phyloP scores from a whole-genome alignment of 202 grass and related monocot genomes.

The Brachypodium distachyon region DNA sequence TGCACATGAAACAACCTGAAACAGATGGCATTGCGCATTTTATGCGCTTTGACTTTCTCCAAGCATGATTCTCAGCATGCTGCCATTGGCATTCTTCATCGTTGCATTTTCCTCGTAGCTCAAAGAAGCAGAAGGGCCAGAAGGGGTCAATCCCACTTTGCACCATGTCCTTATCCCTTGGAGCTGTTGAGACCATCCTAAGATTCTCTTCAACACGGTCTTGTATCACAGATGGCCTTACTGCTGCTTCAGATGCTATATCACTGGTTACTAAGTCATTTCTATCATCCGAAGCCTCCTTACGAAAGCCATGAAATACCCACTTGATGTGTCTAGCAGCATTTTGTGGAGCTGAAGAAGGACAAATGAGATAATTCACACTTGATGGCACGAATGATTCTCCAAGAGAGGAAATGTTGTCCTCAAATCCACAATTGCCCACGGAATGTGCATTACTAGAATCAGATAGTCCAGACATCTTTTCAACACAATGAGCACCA shows the following conservation, averaged over 20 bases:
- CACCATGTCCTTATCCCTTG: constrained; percentile 23
- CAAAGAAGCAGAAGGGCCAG: constrained; percentile 96
- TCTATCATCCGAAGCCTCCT: constrained; percentile 8
- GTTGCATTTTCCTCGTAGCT: constrained; percentile 96
- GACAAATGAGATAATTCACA: constrained; percentile 1
- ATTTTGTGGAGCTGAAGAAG: constrained; percentile 59
- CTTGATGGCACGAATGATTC: constrained; percentile 16
- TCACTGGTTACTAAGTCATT: constrained; percentile 14
- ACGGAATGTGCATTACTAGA: constrained; percentile 34
- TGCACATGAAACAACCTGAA: constrained; percentile 50
- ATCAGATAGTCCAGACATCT: constrained; percentile 34
- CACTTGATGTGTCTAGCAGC: constrained; percentile 56
- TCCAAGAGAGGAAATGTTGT: constrained; percentile 35
- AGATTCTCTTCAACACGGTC: constrained; percentile 18
- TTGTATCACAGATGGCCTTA: constrained; percentile 12
- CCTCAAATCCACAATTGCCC: constrained; percentile 29
- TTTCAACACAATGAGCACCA: constrained; percentile 15
- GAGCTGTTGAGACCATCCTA: constrained; percentile 16
- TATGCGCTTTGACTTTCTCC: constrained; percentile 54
- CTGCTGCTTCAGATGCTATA: constrained; percentile 19
- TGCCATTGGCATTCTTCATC: constrained; percentile 95
- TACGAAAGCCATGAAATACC: constrained; percentile 21
- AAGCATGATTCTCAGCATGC: constrained; percentile 50
- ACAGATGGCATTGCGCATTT: constrained; percentile 20
- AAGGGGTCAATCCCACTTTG: constrained; percentile 62